phyloP scores from a whole-genome alignment of 2,329 filamentous ascomycete species.

The Neopestalotiopsis sp. region DNA sequence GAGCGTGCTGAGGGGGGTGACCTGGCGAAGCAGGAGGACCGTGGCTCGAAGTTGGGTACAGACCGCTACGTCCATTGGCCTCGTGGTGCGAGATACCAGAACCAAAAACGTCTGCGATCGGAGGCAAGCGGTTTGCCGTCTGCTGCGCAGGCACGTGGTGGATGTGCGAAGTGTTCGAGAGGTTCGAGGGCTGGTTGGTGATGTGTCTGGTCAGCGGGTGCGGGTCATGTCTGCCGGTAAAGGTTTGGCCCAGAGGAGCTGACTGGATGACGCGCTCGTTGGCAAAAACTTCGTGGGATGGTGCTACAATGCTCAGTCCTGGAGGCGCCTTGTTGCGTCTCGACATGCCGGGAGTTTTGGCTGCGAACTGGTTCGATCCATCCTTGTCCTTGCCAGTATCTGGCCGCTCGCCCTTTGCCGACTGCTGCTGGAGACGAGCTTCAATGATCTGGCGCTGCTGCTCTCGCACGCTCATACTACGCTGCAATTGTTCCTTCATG shows the following conservation, averaged over 20 bases:
- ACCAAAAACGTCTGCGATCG: constrained; percentile 93
- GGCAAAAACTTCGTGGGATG: constrained; percentile 89
- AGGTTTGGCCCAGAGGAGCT: constrained; percentile 91
- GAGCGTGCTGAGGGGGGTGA: constrained; percentile 63
- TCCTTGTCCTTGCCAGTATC: constrained; percentile 61
- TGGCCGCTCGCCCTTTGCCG: constrained; percentile 75
- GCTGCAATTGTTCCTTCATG: constrained; percentile 93
- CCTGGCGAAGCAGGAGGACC: constrained; percentile 80
- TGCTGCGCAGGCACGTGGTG: constrained; percentile 88
- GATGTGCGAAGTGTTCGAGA: constrained; percentile 86
- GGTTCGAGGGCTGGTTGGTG: constrained; percentile 80
- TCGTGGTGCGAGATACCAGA: constrained; percentile 74
- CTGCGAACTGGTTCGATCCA: constrained; percentile 53
- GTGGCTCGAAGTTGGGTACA: constrained; percentile 67
- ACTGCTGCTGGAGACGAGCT: constrained; percentile 84
- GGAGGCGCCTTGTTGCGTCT: constrained; percentile 82
- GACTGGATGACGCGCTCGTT: constrained; percentile 97
- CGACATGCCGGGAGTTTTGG: constrained; percentile 75
- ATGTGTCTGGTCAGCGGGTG: constrained; percentile 79
- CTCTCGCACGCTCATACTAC: constrained; percentile 91
- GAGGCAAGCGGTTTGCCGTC: constrained; percentile 89
- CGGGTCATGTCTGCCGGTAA: constrained; percentile 85
- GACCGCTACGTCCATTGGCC: constrained; percentile 47
- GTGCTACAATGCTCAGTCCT: constrained; percentile 92
- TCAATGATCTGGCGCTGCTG: constrained; percentile 96